phyloP scores from a whole-genome alignment of 768 basidiomycete genomes.

The Zangia roseola region DNA sequence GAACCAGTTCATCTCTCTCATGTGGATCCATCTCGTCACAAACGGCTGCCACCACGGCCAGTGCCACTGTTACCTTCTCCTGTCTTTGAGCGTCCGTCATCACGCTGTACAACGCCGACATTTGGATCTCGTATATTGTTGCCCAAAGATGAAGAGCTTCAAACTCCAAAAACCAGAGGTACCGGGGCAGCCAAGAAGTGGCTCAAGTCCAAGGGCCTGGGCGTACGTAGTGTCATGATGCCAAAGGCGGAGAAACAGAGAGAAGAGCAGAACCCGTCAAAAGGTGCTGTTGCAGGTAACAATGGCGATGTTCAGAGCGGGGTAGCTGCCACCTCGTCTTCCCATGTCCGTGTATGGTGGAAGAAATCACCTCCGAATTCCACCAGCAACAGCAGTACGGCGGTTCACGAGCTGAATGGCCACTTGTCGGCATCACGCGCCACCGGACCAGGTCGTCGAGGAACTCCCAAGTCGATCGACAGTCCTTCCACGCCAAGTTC shows the following conservation, averaged over 20 bases:
- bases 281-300: neutral
- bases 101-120: constrained; percentile 60
- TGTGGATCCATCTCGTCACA: constrained; percentile 4
- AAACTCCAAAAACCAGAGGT: constrained; percentile 12
- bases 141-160: constrained; percentile 27
- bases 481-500: constrained; percentile 23
- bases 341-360: constrained; percentile 31
- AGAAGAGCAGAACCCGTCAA: constrained; percentile 12
- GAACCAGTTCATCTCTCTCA: neutral
- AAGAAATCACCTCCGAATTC: constrained; percentile 22
- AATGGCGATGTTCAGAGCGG: constrained; percentile 5
- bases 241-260: constrained; percentile 24
- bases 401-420: constrained; percentile 12
- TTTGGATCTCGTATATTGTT: constrained; percentile 51
- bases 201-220: constrained; percentile 31
- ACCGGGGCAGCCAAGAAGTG: constrained; percentile 22
- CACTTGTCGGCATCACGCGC: neutral
- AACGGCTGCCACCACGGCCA: constrained; percentile 5
- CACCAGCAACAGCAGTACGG: constrained; percentile 6
- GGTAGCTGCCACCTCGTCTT: constrained; percentile 6
- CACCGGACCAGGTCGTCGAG: constrained; percentile 7
- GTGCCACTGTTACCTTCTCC: constrained; percentile 20
- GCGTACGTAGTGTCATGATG: constrained; percentile 22
- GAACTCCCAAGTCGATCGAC: constrained; percentile 9
- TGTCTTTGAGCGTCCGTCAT: constrained; percentile 44